Base-by-base conservation (phyloP, 768 basidiomycete species). In the Termitomyces sp. region DNA sequence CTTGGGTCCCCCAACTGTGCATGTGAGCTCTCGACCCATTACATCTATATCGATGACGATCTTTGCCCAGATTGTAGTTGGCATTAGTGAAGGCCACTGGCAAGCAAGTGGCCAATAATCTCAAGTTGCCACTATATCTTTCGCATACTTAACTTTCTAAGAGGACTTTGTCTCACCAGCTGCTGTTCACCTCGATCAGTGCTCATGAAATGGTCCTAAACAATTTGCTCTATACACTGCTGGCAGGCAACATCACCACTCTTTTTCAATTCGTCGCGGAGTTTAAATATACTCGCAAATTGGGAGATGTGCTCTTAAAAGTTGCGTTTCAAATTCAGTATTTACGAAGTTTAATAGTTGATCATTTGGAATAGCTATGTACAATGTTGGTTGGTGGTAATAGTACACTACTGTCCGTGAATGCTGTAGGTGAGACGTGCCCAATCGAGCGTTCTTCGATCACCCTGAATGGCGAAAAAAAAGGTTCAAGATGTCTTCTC, bases 391-490 rank as follows among this genome's bases (percentile, higher is more conserved):
- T 49, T 31, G 41, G 50, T 41, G 53, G 31, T 63, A 39, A 48
- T 65, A 54, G 47, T 62, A 62, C 59, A 62, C 36, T 60, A 58
- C 6, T 37, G 51, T 56, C 56, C 49, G 16, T 55, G 44, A 52
- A 50, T 55, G 58, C 45, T 57, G 24, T n/a, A 30, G 7, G 31
- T 34, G 24, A 27, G 27, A 4, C 4, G 27, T 27, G 33, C 33
- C 16, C 44, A 49, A 44, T 45, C 58, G 33, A 50, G 33, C 41
- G 36, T 55, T 46, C 47, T 37, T 30, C 41, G 15, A 61, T 55
- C 55, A 54, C 53, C 31, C 27, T 16, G 56, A 22, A n/a, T n/a
- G 58, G 34, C 41, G 52, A 30, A 34, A 45, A 5, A 15, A 49
- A 55, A 30, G 37, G 6, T 30, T 58, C 61, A 61, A 51, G 55